Percentiles rank a stretch among this genome's conserved stretches.
Evolutionary conservation across 2,329 filamentous ascomycete genomes (phyloP).

Genomic region (Waltergamsia citrina): DNA sequence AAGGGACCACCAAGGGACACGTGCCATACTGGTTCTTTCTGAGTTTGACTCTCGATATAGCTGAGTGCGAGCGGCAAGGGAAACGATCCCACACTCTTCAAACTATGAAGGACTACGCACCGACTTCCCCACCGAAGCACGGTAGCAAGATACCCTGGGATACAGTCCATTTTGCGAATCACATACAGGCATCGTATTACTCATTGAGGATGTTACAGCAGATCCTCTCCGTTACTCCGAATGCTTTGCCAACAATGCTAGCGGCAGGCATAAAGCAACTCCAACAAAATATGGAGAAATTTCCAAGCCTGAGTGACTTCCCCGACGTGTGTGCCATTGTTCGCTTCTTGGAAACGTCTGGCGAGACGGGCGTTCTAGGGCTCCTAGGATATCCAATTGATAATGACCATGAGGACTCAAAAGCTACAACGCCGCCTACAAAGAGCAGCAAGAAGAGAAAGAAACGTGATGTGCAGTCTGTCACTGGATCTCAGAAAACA

Average conservation of each 20-base stretch:
- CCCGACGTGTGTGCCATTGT: conserved; percentile 8
- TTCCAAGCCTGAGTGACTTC: conserved; percentile 15
- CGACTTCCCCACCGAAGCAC: not conserved
- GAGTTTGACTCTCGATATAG: conserved; percentile 16
- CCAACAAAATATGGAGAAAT: conserved; percentile 9
- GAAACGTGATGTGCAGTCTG: not conserved
- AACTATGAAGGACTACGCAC: conserved; percentile 10
- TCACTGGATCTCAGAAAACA: conserved; percentile 1
- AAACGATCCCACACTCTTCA: conserved; percentile 15
- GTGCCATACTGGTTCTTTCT: conserved; percentile 14
- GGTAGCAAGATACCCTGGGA: conserved; percentile 34
- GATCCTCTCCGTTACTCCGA: conserved; percentile 13
- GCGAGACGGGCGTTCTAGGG: not conserved
- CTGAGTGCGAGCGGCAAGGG: conserved; percentile 15
- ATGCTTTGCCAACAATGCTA: conserved; percentile 1
- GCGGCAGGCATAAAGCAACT: conserved; percentile 5
- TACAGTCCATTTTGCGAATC: conserved; percentile 50
- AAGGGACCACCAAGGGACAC: not conserved
- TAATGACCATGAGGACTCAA: not conserved
- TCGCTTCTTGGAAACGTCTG: not conserved
- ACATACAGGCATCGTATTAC: conserved; percentile 41
- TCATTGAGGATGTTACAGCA: conserved; percentile 26
- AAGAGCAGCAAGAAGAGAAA: not conserved
- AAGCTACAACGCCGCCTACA: not conserved
- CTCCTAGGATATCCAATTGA: not conserved